Base-by-base conservation (phyloP, 192 early-diverging fungal species). In the Allomyces macrogynus region DNA sequence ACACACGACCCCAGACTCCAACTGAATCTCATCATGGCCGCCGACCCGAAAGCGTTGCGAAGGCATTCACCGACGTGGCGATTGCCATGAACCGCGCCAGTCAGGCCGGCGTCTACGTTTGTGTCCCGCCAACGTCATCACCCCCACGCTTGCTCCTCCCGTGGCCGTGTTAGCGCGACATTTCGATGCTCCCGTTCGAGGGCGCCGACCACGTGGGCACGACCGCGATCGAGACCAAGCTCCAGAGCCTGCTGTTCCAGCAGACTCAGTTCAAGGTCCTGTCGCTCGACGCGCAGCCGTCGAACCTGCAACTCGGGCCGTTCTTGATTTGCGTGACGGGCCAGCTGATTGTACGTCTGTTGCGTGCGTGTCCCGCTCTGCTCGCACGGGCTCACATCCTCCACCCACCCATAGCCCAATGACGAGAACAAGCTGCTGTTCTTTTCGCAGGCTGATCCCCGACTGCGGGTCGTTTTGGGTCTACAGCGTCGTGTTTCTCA, bases 111-210 rank as follows among this genome's bases (percentile, higher is more conserved):
- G 83, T 97, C 66, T 97, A 95, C 74, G 90, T 93, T 86, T 63
- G 86, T 76, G 42, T 72, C 49, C 24, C 43, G 3, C n/a, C n/a
- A n/a, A n/a, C n/a, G n/a, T n/a, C n/a, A n/a, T n/a, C n/a, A n/a
- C n/a, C n/a, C n/a, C n/a, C n/a, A n/a, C n/a, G n/a, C n/a, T n/a
- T n/a, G n/a, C n/a, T n/a, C n/a, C n/a, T n/a, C n/a, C n/a, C n/a
- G n/a, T n/a, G n/a, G n/a, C n/a, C n/a, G n/a, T n/a, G n/a, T n/a
- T 57, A 20, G n/a, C 12, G 4, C 43, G 62, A 10, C 0, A 24
- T 24, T 8, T 94, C 92, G 44, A 89, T 90, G 88, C 67, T 97
- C 70, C 80, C 85, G 26, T 95, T 89, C 73, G 92, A 97, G 77
- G 87, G 86, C 63, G 64, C 71, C 44, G 80, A 77, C 66, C 70